These are phyloP conservation scores for Magnaporthiopsis incrustans DNA, from an alignment of 2,329 filamentous ascomycete genomes.

Conservation along the genomic window DNA sequence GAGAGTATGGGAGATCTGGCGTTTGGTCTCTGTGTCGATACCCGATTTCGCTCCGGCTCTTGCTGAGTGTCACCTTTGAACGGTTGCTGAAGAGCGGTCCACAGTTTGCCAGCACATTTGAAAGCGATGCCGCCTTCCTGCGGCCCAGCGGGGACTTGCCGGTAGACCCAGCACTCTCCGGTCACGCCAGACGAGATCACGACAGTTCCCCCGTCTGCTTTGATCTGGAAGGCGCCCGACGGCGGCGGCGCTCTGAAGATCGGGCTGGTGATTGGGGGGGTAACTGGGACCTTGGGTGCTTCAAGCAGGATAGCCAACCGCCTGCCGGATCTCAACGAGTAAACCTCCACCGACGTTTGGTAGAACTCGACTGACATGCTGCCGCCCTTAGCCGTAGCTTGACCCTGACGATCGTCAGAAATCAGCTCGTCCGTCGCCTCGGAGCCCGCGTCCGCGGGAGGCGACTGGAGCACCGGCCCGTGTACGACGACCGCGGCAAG, in stretches of 20 bases:
- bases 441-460: slow-evolving; percentile 23
- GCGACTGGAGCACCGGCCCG: slow-evolving; percentile 55
- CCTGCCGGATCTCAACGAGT: slow-evolving; percentile 70
- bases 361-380: slow-evolving; percentile 49
- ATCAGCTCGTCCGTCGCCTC: not conserved
- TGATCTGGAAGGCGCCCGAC: slow-evolving; percentile 64
- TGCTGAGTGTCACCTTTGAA: slow-evolving; percentile 36
- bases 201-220: slow-evolving; percentile 64
- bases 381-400: slow-evolving; percentile 18
- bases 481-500: slow-evolving; percentile 75
- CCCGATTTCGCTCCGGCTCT: slow-evolving; percentile 35
- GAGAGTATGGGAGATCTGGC: slow-evolving; percentile 59
- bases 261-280: slow-evolving; percentile 50
- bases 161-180: slow-evolving; percentile 79
- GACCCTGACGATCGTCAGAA: not conserved
- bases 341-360: slow-evolving; percentile 83
- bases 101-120: slow-evolving; percentile 77
- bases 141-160: slow-evolving; percentile 33
- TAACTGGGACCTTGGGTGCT: slow-evolving; percentile 54
- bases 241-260: slow-evolving; percentile 62
- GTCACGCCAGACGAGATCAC: slow-evolving; percentile 72
- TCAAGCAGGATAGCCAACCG: slow-evolving; percentile 67
- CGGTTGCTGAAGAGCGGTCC: slow-evolving; percentile 72
- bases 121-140: slow-evolving; percentile 38
- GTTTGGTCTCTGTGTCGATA: slow-evolving; percentile 30